Base-by-base conservation (phyloP, 352 stramenopile genomes). In the Pythium apleroticum region DNA sequence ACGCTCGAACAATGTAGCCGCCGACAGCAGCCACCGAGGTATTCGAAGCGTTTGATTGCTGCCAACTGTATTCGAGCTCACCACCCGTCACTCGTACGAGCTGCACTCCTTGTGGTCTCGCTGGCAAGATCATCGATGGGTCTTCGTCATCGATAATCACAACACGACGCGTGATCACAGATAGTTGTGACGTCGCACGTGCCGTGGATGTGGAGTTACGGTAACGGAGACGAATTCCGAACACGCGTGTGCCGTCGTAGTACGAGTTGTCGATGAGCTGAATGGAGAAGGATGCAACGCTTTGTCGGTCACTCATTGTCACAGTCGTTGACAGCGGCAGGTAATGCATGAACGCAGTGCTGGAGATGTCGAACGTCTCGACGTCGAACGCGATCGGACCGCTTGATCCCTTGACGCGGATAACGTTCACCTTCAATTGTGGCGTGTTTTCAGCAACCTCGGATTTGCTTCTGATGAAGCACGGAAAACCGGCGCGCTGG, bases 81-180 rank as follows among this genome's bases (percentile, higher is more conserved):
- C 81, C 81, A 49, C 81, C 81, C 15, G 74, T 90, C 15, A 46
- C 46, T 25, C 65, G 64, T 1, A 58, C 45, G 31, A 72, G 19
- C 1, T 57, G 10, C 12, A 78, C 15, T n/a, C 45, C 24, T 0
- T 39, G 45, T 3, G 74, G 64, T 30, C 45, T 55, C 3, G 20
- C 28, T 1, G 81, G 77, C 1, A 86, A 48, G 6, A 60, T 48
- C 25, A 64, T 74, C 12, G 53, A 60, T 14, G 72, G 30, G 37
- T 73, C 74, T 52, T 90, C 81, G 27, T 90, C 74, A 20, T 90
- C 81, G 4, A 66, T 25, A 35, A 90, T 76, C 1, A 64, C 55
- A 11, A 90, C 37, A 25, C 68, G 50, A 8, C 66, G 71, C 1
- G 72, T 80, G 9, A 67, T 45, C 17, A 88, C 37, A 6, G 63